phyloP scores from a whole-genome alignment of 2,329 filamentous ascomycete species.

The Talaromyces pinophilus region DNA sequence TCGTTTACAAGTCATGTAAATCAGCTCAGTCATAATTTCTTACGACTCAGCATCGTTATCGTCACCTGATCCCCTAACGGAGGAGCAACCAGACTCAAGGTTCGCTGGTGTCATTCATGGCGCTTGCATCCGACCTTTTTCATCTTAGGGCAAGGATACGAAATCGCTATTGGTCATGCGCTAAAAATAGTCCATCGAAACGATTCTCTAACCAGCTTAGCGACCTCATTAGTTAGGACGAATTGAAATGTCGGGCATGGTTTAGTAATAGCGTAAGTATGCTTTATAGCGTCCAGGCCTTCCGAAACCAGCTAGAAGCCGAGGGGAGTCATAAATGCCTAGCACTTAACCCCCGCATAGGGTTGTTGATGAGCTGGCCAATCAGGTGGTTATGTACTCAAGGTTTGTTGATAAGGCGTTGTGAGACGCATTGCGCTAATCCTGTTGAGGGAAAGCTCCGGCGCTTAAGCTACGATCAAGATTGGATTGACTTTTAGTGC shows the following conservation, averaged over 20 bases:
- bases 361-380: slow-evolving; percentile 9
- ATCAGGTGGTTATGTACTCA: neutral
- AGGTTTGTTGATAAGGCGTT: neutral
- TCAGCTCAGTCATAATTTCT: neutral
- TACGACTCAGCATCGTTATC: neutral
- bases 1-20: slow-evolving; percentile 2
- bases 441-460: neutral
- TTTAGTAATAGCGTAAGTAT: neutral
- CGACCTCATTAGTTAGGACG: neutral
- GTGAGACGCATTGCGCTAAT: neutral
- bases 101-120: slow-evolving; percentile 6
- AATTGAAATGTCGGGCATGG: slow-evolving; percentile 6
- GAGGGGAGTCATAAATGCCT: neutral
- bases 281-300: slow-evolving; percentile 11
- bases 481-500: neutral
- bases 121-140: slow-evolving; percentile 14
- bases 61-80: slow-evolving; percentile 1
- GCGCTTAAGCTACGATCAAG: slow-evolving; percentile 1
- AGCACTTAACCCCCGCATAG: slow-evolving; percentile 17
- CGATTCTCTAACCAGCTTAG: neutral
- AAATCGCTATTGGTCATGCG: neutral
- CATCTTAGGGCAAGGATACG: neutral
- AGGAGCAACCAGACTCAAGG: no score
- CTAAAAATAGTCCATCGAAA: slow-evolving; percentile 6
- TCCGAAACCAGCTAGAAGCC: slow-evolving; percentile 6